Evolutionary conservation across 768 basidiomycete genomes (phyloP).

Genomic region (Rhizopogon roseolus): DNA sequence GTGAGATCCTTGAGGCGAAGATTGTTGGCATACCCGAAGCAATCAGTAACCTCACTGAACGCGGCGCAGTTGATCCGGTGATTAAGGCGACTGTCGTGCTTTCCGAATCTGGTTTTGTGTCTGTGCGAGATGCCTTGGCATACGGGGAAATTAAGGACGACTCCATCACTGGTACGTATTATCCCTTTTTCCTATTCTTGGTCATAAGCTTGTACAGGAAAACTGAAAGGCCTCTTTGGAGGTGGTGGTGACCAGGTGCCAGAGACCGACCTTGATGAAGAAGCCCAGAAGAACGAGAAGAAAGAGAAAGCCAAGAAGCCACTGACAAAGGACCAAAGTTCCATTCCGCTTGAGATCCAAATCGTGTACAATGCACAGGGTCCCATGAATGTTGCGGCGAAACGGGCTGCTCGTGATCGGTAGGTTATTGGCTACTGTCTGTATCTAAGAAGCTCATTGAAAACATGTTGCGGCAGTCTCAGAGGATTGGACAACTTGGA

Average conservation of each 20-base stretch:
- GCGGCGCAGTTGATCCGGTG: slow-evolving; percentile 75
- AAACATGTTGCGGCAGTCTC: slow-evolving; percentile 44
- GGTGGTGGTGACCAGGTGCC: slow-evolving; percentile 34
- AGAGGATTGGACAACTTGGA: slow-evolving; percentile 77
- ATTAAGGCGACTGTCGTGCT: slow-evolving; percentile 81
- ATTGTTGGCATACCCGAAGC: slow-evolving; percentile 73
- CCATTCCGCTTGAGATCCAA: slow-evolving; percentile 63
- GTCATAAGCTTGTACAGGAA: slow-evolving; percentile 42
- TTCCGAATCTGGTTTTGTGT: slow-evolving; percentile 83
- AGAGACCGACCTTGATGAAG: slow-evolving; percentile 26
- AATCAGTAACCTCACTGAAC: slow-evolving; percentile 77
- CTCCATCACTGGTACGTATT: slow-evolving; percentile 57
- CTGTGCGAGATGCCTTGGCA: slow-evolving; percentile 73
- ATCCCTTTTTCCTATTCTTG: neutral
- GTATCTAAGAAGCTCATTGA: neutral
- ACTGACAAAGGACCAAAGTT: slow-evolving; percentile 44
- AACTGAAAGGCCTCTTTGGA: slow-evolving; percentile 86
- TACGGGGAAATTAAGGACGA: slow-evolving; percentile 82
- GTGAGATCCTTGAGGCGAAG: slow-evolving; percentile 68
- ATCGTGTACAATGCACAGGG: slow-evolving; percentile 57
- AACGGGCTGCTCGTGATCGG: slow-evolving; percentile 69
- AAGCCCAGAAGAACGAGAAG: slow-evolving; percentile 31
- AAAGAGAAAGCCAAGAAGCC: slow-evolving; percentile 28
- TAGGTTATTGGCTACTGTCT: slow-evolving; percentile 33
- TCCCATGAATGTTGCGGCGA: slow-evolving; percentile 76